Evolutionary conservation across 1,139 yeast species (phyloP).

Genomic region (Saccharomycopsis hybrid): DNA sequence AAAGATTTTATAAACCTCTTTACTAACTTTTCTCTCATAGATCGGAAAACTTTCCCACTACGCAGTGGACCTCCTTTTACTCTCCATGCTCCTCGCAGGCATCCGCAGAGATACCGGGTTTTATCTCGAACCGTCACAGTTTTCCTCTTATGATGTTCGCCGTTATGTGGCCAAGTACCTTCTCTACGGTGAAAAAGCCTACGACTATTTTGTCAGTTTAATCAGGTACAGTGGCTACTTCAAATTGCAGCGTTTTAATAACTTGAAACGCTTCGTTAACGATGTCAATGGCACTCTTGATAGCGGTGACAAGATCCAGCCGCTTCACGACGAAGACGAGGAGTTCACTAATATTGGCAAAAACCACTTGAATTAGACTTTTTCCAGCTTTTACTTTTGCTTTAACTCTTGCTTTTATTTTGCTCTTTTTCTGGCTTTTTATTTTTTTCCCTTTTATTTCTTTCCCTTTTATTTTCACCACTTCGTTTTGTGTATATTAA

Average conservation of each 20-base stretch:
- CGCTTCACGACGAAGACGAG: constrained; percentile 12
- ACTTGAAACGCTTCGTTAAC: constrained; percentile 16
- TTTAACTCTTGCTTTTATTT: too few species aligned
- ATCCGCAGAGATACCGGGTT: constrained; percentile 59
- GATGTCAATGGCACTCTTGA: constrained; percentile 19
- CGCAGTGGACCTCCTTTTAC: constrained; percentile 49
- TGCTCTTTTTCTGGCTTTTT: too few species aligned
- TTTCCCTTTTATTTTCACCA: too few species aligned
- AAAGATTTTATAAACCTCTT: too few species aligned
- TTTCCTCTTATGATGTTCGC: constrained; percentile 48
- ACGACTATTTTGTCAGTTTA: constrained; percentile 33
- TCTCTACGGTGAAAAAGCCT: constrained; percentile 47
- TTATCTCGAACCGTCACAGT: constrained; percentile 34
- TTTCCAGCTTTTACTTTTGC: too few species aligned
- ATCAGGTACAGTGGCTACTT: constrained; percentile 25
- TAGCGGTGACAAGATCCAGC: constrained; percentile 12
- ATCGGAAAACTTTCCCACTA: constrained; percentile 50
- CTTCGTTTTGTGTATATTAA: too few species aligned
- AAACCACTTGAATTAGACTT: background rate
- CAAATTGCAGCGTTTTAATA: constrained; percentile 20
- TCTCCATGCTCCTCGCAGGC: constrained; percentile 61
- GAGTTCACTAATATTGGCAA: constrained; percentile 6
- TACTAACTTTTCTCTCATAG: background rate
- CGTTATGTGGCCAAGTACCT: constrained; percentile 49
- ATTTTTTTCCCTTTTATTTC: too few species aligned